Base-by-base conservation (phyloP, 1,284 basidiomycete species). In the Cutaneotrichosporon sp. region DNA sequence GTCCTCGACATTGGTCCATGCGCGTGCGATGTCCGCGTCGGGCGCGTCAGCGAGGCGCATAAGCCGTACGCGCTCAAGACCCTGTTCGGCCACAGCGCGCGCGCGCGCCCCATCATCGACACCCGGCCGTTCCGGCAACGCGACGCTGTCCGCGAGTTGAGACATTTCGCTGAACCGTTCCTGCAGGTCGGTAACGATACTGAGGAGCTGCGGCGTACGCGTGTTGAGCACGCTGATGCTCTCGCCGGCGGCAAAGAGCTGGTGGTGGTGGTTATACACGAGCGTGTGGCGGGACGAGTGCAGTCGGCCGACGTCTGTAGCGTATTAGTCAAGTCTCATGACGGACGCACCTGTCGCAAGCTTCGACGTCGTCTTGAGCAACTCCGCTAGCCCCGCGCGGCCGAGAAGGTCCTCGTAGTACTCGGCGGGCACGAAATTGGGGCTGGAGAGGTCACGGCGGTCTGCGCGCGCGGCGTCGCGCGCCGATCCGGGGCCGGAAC, bases 211-310 rank as follows among this genome's bases (percentile, higher is more conserved):
- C 3, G 74, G 74, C 22, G 73, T 76, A 18, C 69, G 68, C 9
- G 67, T 65, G 52, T 75, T 74, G 21, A 76, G 61, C 23, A 61
- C 51, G n/a, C 67, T 63, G 38, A 76, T 76, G 1, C 72, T 72
- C 51, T 74, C 70, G 14, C 72, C 72, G 1, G 74, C 74, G 30
- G 59, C 59, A 59, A 76, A 76, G 8, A 76, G 66, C 68, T 76
- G 71, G 56, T 74, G 71, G 61, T 76, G 74, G 53, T 76, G 74
- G 50, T 76, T 74, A 58, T 76, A 76, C 15, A 76, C 74, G 8
- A 76, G 58, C 30, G 64, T 63, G 54, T 76, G 70, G 30, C 72
- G 55, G 4, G 72, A 70, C 2, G 66, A 66, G 49, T 74, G 65
- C 36, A 76, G 59, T 37, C 67, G 64, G 22, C 67, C 65, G 33